A percentile compares a stretch with the other conserved stretches of the same genome.
phyloP scores from a whole-genome alignment of 495 filamentous ascomycete species.

The Pseudevernia furfuracea region DNA sequence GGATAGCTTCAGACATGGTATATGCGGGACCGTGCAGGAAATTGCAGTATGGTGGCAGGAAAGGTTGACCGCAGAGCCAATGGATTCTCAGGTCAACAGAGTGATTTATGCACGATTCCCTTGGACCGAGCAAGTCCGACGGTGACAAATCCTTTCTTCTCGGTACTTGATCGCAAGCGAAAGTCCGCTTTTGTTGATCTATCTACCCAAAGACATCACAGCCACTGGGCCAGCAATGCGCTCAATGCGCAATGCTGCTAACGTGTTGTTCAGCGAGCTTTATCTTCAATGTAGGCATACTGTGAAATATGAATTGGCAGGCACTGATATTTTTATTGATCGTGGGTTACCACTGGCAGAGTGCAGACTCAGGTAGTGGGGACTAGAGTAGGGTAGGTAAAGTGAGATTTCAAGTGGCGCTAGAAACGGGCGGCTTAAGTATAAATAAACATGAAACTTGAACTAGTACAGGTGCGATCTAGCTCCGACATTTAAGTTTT shows the following conservation, averaged over 20 bases:
- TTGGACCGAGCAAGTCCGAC: not conserved
- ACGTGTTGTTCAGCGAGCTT: not conserved
- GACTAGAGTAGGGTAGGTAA: not conserved
- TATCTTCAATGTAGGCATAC: not conserved
- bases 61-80: not conserved
- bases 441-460: conserved; percentile 1
- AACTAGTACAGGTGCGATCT: not conserved
- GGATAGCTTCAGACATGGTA: not conserved
- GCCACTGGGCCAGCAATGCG: not conserved
- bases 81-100: not conserved
- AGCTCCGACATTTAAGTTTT: not conserved
- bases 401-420: not conserved
- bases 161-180: not conserved
- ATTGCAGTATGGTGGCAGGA: not conserved
- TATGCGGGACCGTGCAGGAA: not conserved
- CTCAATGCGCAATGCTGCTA: not conserved
- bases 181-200: not conserved
- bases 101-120: not conserved
- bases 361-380: not conserved
- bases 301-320: not conserved
- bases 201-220: not conserved
- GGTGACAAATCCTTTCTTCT: not conserved
- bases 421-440: not conserved
- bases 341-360: too few species aligned
- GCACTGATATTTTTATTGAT: too few species aligned